A percentile compares a stretch with the other conserved stretches of the same genome.
Conservation (phyloP, 805 yeast species). For the Barnettozyma botsteinii region DNA sequence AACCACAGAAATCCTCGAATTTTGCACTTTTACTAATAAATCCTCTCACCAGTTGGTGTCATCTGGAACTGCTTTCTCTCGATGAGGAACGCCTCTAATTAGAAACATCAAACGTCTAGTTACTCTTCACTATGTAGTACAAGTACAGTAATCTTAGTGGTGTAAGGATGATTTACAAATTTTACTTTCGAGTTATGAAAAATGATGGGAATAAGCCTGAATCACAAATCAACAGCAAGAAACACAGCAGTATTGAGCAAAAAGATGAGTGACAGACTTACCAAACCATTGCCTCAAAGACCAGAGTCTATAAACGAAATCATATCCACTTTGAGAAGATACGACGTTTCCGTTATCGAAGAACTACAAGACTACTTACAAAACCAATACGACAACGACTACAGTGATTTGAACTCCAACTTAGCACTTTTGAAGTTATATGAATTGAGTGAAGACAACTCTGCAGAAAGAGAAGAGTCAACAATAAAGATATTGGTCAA, state of each 20-base stretch:
- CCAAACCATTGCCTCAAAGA: constrained; percentile 31
- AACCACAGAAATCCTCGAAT: too few relatives aligned
- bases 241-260: too few relatives aligned
- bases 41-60: constrained; percentile 54
- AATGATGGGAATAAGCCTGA: too few relatives aligned
- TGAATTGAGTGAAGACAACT: constrained; percentile 30
- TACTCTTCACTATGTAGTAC: neutral
- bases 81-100: constrained; percentile 56
- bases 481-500: constrained; percentile 35
- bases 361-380: constrained; percentile 40
- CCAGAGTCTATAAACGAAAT: constrained; percentile 36
- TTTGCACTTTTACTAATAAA: constrained; percentile 12
- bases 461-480: constrained; percentile 33
- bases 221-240: too few relatives aligned
- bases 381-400: constrained; percentile 33
- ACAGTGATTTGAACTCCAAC: constrained; percentile 38
- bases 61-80: constrained; percentile 93
- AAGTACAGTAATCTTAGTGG: neutral
- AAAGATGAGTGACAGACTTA: constrained; percentile 29
- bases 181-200: too few relatives aligned
- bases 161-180: constrained; percentile 2
- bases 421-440: constrained; percentile 41
- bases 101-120: neutral
- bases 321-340: constrained; percentile 38
- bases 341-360: constrained; percentile 37